A percentile compares a stretch with the other conserved stretches of the same genome.
Conservation (phyloP, 2,329 filamentous ascomycete species). For the Aciculosporium take region DNA sequence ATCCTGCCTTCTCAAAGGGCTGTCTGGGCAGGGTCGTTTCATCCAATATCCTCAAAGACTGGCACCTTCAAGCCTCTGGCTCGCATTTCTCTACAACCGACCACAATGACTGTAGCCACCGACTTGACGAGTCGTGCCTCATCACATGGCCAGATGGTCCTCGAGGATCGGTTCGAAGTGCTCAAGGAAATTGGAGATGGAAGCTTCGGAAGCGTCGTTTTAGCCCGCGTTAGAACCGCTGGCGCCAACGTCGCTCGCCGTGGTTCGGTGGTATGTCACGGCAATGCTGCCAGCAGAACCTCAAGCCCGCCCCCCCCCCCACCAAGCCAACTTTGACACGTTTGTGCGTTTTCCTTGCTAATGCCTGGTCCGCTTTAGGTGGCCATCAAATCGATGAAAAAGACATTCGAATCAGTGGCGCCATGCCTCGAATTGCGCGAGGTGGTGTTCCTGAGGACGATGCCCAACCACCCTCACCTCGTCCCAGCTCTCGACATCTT, state of each 20-base stretch:
- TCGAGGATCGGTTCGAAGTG: constrained; percentile 93
- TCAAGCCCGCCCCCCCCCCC: background rate
- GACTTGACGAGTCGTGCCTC: constrained; percentile 58
- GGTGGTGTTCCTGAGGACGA: constrained; percentile 85
- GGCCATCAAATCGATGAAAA: constrained; percentile 99
- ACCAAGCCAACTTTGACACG: too few relatives aligned
- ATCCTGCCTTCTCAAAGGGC: constrained; percentile 3
- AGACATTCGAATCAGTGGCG: constrained; percentile 85
- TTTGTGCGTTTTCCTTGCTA: constrained; percentile 7
- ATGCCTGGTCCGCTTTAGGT: constrained; percentile 41
- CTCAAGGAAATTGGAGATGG: constrained; percentile 98
- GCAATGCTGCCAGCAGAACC: constrained; percentile 7
- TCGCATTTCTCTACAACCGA: background rate
- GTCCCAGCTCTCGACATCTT: constrained; percentile 98
- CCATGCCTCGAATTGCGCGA: constrained; percentile 89
- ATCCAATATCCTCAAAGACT: background rate
- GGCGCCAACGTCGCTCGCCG: constrained; percentile 78
- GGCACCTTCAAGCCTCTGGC: background rate
- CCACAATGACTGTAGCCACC: constrained; percentile 58
- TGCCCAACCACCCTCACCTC: constrained; percentile 78
- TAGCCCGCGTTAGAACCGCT: constrained; percentile 81
- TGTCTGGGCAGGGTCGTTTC: background rate
- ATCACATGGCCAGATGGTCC: constrained; percentile 43
- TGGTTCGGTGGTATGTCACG: constrained; percentile 69
- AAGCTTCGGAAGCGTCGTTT: constrained; percentile 89